These are phyloP conservation scores for Ophiostoma pallidulum DNA, from an alignment of 2,329 filamentous ascomycete species.

Conservation along the genomic window DNA sequence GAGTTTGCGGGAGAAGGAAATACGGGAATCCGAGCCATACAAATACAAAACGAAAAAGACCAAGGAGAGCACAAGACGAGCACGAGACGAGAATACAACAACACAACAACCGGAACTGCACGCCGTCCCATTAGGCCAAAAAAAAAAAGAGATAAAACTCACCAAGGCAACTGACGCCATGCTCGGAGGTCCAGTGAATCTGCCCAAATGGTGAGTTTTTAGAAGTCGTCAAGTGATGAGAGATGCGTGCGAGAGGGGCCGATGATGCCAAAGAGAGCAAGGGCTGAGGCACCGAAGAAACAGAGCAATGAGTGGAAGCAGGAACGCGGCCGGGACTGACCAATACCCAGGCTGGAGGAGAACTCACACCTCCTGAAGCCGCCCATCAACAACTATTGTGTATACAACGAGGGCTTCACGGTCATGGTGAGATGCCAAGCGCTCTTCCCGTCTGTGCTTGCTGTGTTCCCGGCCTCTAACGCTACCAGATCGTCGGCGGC, in stretches of 20 bases:
- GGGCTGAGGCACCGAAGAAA: neutral
- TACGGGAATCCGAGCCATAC: neutral
- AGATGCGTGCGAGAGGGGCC: too few species aligned
- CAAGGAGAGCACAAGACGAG: neutral
- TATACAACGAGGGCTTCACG: slow-evolving; percentile 75
- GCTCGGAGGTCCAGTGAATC: slow-evolving; percentile 43
- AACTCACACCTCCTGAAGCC: slow-evolving; percentile 90
- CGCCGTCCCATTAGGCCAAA: too few species aligned
- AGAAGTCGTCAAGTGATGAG: neutral
- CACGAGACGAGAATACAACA: too few species aligned
- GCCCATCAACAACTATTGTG: slow-evolving; percentile 95
- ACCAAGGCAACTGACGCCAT: slow-evolving; percentile 23
- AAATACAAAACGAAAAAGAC: neutral
- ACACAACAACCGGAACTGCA: too few species aligned
- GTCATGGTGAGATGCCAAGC: slow-evolving; percentile 54
- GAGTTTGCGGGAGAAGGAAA: slow-evolving; percentile 5
- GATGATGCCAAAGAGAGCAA: neutral
- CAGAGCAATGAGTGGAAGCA: neutral
- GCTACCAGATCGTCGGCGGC: slow-evolving; percentile 65
- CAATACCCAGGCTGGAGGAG: slow-evolving; percentile 65
- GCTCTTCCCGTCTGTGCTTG: too few species aligned
- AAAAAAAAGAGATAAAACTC: neutral
- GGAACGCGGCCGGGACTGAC: slow-evolving; percentile 5
- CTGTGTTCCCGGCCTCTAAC: too few species aligned
- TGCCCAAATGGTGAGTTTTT: slow-evolving; percentile 46